A percentile compares a stretch with the other conserved stretches of the same genome.
Conservation (phyloP, 75 land plant species). For the Pinus taeda region DNA sequence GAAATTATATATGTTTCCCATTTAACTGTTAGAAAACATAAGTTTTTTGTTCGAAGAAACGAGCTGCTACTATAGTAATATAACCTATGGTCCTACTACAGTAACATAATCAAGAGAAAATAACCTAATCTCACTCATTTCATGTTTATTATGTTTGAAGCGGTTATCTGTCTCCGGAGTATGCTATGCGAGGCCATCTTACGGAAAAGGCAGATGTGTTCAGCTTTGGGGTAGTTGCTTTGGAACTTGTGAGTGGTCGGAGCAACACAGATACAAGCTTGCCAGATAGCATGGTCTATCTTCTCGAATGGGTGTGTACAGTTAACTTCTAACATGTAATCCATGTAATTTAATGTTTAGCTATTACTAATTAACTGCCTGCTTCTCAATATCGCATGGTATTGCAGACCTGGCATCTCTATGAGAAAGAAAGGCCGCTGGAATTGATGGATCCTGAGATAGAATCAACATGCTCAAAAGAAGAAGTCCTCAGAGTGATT, state of each 20-base stretch:
- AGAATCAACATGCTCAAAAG: constrained; percentile 12
- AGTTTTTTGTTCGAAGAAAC: too few relatives aligned
- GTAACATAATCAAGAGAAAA: too few relatives aligned
- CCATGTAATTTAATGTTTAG: neutral
- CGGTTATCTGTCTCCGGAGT: constrained; percentile 79
- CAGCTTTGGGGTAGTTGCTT: constrained; percentile 62
- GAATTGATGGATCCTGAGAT: constrained; percentile 43
- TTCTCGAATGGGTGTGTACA: constrained; percentile 61
- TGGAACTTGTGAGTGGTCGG: constrained; percentile 56
- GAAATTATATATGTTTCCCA: too few relatives aligned
- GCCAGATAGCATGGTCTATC: constrained; percentile 33
- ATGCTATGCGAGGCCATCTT: constrained; percentile 70
- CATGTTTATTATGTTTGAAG: constrained; percentile 14
- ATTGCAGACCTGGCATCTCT: constrained; percentile 51
- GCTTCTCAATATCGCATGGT: neutral
- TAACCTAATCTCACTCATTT: too few relatives aligned
- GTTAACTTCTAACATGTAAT: neutral
- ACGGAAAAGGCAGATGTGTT: constrained; percentile 76
- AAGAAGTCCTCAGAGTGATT: constrained; percentile 32
- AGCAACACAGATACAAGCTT: constrained; percentile 33
- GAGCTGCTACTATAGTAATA: too few relatives aligned
- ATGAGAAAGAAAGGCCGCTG: constrained; percentile 29
- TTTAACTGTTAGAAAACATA: too few relatives aligned
- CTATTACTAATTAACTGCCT: neutral
- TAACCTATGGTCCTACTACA: too few relatives aligned